A percentile compares a stretch with the other conserved stretches of the same genome.
Conservation (phyloP, 352 stramenopile species). For the Globisporangium ultimum region DNA sequence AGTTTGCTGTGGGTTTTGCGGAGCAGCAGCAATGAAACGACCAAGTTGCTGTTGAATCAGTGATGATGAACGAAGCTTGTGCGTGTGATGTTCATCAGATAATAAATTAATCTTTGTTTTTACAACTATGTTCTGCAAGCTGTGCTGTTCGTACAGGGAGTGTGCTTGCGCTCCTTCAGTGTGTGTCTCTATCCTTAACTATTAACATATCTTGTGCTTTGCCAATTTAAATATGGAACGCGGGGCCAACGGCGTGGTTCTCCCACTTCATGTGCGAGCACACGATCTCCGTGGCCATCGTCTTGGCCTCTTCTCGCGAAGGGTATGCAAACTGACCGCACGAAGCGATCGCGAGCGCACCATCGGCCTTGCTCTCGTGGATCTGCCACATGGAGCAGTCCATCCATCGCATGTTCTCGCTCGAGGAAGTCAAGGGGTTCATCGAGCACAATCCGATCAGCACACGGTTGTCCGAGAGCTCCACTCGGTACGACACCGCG, state of each 20-base stretch:
- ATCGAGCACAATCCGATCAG: constrained; percentile 73
- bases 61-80: no score
- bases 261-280: constrained; percentile 7
- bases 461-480: constrained; percentile 41
- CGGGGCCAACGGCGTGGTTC: constrained; percentile 6
- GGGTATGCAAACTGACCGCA: constrained; percentile 22
- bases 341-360: constrained; percentile 42
- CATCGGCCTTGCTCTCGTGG: constrained; percentile 10
- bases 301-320: constrained; percentile 8
- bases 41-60: no score
- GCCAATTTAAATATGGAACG: constrained; percentile 8
- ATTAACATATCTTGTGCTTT: neutral
- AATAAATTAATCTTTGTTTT: no score
- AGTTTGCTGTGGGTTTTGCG: no score
- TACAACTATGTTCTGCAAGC: no score
- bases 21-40: no score
- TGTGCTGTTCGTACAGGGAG: no score
- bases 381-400: constrained; percentile 70
- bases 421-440: constrained; percentile 66
- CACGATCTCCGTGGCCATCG: constrained; percentile 8
- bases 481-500: constrained; percentile 9
- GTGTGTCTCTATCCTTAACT: neutral
- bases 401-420: constrained; percentile 67
- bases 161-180: no score
- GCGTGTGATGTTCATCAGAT: no score